These are phyloP conservation scores for Plasmodium blacklocki DNA, from an alignment of 169 alveolate genomes.

Conservation along the genomic window DNA sequence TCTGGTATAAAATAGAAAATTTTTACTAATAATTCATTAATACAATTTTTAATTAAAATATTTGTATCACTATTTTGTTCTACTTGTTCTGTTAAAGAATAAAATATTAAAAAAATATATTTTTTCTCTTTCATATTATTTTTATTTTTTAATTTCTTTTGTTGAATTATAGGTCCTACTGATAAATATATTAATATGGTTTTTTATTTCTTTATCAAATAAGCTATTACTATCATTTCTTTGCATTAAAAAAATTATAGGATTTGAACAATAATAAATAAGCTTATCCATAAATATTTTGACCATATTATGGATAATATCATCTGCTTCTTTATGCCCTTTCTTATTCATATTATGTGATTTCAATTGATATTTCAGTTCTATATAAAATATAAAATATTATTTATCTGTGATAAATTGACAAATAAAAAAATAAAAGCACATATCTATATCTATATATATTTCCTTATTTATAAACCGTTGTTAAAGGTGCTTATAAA, in stretches of 20 bases:
- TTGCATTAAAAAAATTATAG: slow-evolving; percentile 28
- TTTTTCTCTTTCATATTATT: neutral
- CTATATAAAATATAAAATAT: slow-evolving; percentile 16
- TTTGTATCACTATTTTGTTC: slow-evolving; percentile 30
- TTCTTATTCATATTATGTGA: slow-evolving; percentile 20
- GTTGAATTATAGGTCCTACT: slow-evolving; percentile 22
- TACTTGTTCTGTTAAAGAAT: slow-evolving; percentile 42
- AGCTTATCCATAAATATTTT: slow-evolving; percentile 47
- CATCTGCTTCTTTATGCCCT: slow-evolving; percentile 27
- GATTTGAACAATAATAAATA: slow-evolving; percentile 41
- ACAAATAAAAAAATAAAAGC: neutral
- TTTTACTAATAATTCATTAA: slow-evolving; percentile 17
- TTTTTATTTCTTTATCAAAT: slow-evolving; percentile 37
- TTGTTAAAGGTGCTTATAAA: slow-evolving; percentile 58
- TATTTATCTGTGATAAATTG: neutral
- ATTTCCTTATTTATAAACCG: slow-evolving; percentile 3
- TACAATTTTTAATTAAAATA: slow-evolving; percentile 29
- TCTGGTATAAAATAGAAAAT: slow-evolving; percentile 54
- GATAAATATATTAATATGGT: slow-evolving; percentile 31
- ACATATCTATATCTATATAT: neutral
- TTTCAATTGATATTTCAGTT: slow-evolving; percentile 47
- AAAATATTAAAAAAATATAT: neutral
- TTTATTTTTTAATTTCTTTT: neutral
- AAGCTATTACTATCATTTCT: slow-evolving; percentile 15
- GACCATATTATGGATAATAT: slow-evolving; percentile 41